Evolutionary conservation across 345 rosid species (phyloP), one percentile per base, ranked within the genome.

Genomic region (Lepidium africanum): DNA sequence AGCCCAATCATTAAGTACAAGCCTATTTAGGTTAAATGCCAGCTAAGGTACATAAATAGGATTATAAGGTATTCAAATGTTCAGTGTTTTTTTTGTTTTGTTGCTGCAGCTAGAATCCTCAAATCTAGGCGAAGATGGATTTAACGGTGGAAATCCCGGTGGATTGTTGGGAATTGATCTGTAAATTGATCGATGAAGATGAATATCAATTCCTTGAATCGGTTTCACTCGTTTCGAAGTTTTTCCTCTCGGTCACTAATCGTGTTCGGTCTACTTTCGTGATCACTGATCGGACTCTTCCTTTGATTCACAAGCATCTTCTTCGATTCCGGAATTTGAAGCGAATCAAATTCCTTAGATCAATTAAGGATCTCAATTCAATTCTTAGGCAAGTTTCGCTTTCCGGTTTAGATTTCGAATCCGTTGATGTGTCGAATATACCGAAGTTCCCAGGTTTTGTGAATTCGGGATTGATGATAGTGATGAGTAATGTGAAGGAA

Each of bases 131-230:
- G 12, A 1, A 7, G 16, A 32, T 66, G 60, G 84, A 84, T 10
- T 39, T 91, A 68, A n/a, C n/a, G n/a, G n/a, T n/a, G n/a, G n/a
- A n/a, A n/a, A n/a, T n/a, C n/a, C 91, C 96, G 1, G 38, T 57
- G 25, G 98, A 92, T 41, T 86, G 92, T 78, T 92, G 96, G 98
- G 98, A 87, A 59, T 40, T 71, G 58, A 79, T 92, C 42, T 76
- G 82, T 66, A 67, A 70, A 62, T 56, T 38, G 52, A 75, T 86
- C 23, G 74, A 76, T 13, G 77, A 81, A 62, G 73, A 61, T 12
- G 69, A 60, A 6, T 67, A 86, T 41, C 79, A 83, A 23, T 71
- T 65, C 76, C 75, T 77, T 10, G 96, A 89, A 47, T 54, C 88
- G 41, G 32, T 86, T 65, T 89, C 94, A 36, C 47, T 85, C 16